Conservation (phyloP, 257 asterid genomes). For the Dorcoceras hygrometricum region DNA sequence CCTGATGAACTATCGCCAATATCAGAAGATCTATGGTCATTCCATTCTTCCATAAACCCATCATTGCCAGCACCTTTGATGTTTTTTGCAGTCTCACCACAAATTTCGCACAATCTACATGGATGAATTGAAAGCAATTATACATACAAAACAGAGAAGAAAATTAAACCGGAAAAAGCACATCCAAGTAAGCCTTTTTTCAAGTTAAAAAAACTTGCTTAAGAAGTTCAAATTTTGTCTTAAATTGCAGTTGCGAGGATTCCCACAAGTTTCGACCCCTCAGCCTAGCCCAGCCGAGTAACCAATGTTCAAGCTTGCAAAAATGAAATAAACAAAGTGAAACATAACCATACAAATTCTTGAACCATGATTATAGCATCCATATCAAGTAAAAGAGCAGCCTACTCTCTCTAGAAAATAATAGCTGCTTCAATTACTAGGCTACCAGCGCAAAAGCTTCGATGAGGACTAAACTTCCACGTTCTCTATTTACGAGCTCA, state of each 20-base stretch:
- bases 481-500: background rate
- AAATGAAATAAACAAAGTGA: background rate
- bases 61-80: conserved; percentile 41
- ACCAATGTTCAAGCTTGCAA: background rate
- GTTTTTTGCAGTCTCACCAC: conserved; percentile 61
- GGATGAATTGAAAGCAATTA: conserved; percentile 2
- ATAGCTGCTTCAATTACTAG: background rate
- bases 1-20: conserved; percentile 18
- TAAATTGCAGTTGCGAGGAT: background rate
- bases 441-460: background rate
- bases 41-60: conserved; percentile 73
- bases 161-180: background rate
- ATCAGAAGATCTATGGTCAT: conserved; percentile 33
- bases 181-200: background rate
- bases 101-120: conserved; percentile 80
- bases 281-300: background rate
- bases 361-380: too few relatives aligned
- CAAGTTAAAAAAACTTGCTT: background rate
- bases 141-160: background rate
- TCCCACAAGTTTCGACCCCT: background rate
- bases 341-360: background rate
- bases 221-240: background rate
- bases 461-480: background rate
- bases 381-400: too few relatives aligned
- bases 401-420: too few relatives aligned